phyloP scores from a whole-genome alignment of 2,329 filamentous ascomycete species.

The Ustulina deusta region DNA sequence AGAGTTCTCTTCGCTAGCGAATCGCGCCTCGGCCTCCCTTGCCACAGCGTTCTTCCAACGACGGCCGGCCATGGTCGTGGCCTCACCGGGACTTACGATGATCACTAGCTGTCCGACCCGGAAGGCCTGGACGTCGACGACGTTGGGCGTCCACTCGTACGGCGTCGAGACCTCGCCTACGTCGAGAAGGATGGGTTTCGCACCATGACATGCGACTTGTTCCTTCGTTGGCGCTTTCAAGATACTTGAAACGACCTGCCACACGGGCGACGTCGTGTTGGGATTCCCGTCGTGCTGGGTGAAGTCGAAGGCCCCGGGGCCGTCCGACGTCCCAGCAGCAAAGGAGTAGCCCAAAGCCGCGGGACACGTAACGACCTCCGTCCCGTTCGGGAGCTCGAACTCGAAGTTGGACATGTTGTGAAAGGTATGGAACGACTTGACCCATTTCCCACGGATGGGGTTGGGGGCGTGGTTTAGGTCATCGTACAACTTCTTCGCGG shows the following conservation, averaged over 20 bases:
- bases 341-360: conserved; percentile 93
- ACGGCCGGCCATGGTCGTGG: conserved; percentile 90
- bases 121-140: conserved; percentile 88
- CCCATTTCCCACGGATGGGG: conserved; percentile 70
- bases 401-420: conserved; percentile 82
- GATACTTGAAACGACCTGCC: conserved; percentile 79
- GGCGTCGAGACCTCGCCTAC: conserved; percentile 83
- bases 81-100: conserved; percentile 87
- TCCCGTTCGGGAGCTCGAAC: conserved; percentile 80
- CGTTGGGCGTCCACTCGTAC: conserved; percentile 90
- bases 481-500: conserved; percentile 60
- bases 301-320: conserved; percentile 92
- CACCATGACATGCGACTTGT: conserved; percentile 80
- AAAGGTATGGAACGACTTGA: conserved; percentile 88
- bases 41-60: conserved; percentile 82
- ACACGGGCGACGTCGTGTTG: conserved; percentile 75
- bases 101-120: conserved; percentile 87
- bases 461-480: conserved; percentile 61
- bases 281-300: conserved; percentile 86
- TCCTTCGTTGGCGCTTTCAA: conserved; percentile 76
- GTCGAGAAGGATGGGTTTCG: conserved; percentile 88
- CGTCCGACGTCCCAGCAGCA: conserved; percentile 91
- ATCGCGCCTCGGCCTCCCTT: conserved; percentile 60
- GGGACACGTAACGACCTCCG: conserved; percentile 78
- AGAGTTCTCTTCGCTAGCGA: conserved; percentile 59